Conservation (phyloP, 805 yeast genomes). For the Candida ortonii region DNA sequence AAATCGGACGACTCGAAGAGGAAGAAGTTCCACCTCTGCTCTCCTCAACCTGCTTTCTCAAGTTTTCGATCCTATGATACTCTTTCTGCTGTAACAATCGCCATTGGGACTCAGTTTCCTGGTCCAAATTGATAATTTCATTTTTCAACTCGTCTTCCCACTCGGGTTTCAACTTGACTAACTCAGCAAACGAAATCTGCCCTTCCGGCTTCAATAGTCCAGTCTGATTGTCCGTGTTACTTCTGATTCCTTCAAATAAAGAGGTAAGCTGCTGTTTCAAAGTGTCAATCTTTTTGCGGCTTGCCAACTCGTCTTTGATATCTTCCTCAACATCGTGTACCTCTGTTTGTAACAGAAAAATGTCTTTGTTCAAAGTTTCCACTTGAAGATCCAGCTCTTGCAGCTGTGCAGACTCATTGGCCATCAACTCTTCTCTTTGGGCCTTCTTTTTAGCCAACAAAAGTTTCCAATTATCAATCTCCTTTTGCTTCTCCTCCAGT, state of each 20-base stretch:
- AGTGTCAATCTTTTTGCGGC: constrained; percentile 27
- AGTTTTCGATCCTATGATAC: constrained; percentile 28
- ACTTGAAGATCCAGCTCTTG: constrained; percentile 21
- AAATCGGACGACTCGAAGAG: constrained; percentile 13
- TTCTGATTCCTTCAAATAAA: constrained; percentile 24
- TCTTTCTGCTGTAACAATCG: constrained; percentile 38
- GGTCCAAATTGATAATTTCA: constrained; percentile 32
- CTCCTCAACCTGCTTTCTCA: constrained; percentile 25
- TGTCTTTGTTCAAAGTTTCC: constrained; percentile 28
- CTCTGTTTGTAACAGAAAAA: constrained; percentile 26
- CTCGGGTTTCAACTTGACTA: constrained; percentile 27
- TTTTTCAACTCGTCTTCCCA: constrained; percentile 31
- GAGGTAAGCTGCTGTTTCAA: constrained; percentile 22
- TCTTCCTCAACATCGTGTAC: constrained; percentile 34
- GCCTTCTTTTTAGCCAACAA: constrained; percentile 27
- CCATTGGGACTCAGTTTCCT: constrained; percentile 38
- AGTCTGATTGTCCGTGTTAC: constrained; percentile 26
- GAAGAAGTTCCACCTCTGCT: constrained; percentile 7
- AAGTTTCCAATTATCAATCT: constrained; percentile 35
- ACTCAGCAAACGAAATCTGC: constrained; percentile 18
- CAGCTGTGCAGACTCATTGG: constrained; percentile 19
- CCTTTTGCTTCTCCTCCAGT: constrained; percentile 34
- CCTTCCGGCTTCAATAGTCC: constrained; percentile 32
- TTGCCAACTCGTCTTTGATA: constrained; percentile 27
- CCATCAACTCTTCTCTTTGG: constrained; percentile 11